These are phyloP conservation scores for Neolecta irregularis DNA, from an alignment of 1,139 yeast species.

Conservation along the genomic window DNA sequence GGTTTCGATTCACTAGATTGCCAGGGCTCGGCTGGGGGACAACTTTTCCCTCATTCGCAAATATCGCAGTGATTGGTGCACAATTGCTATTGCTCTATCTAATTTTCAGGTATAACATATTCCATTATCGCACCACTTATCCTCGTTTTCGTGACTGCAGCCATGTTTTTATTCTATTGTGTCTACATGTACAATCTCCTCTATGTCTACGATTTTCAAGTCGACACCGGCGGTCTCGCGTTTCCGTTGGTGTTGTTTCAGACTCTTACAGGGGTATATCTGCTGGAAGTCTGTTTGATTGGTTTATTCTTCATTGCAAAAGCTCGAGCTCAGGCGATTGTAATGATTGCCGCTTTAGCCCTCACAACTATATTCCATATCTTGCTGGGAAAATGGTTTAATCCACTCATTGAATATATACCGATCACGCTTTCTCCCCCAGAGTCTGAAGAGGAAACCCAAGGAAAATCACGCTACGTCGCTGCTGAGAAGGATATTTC, in stretches of 20 bases:
- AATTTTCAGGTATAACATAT: slow-evolving; percentile 57
- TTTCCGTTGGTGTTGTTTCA: slow-evolving; percentile 82
- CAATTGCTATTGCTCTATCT: slow-evolving; percentile 47
- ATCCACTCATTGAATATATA: slow-evolving; percentile 49
- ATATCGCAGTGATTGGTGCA: slow-evolving; percentile 22
- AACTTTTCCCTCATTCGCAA: slow-evolving; percentile 67
- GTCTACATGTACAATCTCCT: slow-evolving; percentile 69
- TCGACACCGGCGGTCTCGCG: slow-evolving; percentile 69
- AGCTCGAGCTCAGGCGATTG: slow-evolving; percentile 20
- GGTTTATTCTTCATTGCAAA: slow-evolving; percentile 81
- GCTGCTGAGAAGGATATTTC: slow-evolving; percentile 5
- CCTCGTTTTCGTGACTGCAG: slow-evolving; percentile 51
- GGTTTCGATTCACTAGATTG: slow-evolving; percentile 51
- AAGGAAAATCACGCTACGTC: slow-evolving; percentile 1
- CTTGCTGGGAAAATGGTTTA: slow-evolving; percentile 47
- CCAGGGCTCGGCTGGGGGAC: slow-evolving; percentile 74
- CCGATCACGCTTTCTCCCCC: slow-evolving; percentile 35
- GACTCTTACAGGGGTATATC: slow-evolving; percentile 71
- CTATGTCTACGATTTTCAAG: slow-evolving; percentile 48
- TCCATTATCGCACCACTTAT: slow-evolving; percentile 69
- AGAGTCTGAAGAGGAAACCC: slow-evolving; percentile 2
- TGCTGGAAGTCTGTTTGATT: slow-evolving; percentile 71
- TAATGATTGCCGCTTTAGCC: slow-evolving; percentile 50
- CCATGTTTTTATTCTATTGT: slow-evolving; percentile 56
- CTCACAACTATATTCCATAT: slow-evolving; percentile 54